Base-by-base conservation (phyloP, 768 basidiomycete species). In the Calocybe cyanea region DNA sequence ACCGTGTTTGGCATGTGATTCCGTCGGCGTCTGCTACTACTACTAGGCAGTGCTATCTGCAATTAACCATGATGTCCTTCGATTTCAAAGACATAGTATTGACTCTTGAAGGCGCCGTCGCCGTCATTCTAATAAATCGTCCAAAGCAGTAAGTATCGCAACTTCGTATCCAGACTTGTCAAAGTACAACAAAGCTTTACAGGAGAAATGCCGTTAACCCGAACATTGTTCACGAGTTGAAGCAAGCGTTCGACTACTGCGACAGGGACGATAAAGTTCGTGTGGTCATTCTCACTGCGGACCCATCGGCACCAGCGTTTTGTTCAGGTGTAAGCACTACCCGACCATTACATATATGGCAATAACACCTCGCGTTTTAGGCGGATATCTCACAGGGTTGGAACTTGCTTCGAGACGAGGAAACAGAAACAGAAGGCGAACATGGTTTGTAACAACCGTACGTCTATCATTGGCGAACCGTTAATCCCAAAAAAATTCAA, bases 201-300 rank as follows among this genome's bases (percentile, higher is more conserved):
- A 80, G 78, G 50, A 66, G 71, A 36, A 81, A 80, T 50, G 72
- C 68, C 6, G 72, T 73, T 54, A 62, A 55, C 19, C 41, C 31
- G 2, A 50, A 43, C 9, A 48, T 78, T 10, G 57, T 60, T 19
- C 20, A 57, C 0, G 76, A 80, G 11, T 53, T 78, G 30, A 59
- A 70, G 25, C 58, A 69, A 35, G 66, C 66, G 1, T 78, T 77
- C 48, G 68, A 68, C 15, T 52, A 76, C 2, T 68, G 68, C 15
- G 76, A 79, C 62, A 64, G 59, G 38, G 80, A 80, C 46, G 78
- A 80, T 51, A 68, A 73, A 31, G 72, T 80, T 17, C 68, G 72
- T 30, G 78, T 65, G 0, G 69, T 79, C 14, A 66, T 80, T 15
- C 51, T 78, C 30, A 80, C 77, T 2, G 72, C 78, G 0, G 77